Conservation (phyloP, 352 stramenopile species). For the Nothophytophthora sp. region DNA sequence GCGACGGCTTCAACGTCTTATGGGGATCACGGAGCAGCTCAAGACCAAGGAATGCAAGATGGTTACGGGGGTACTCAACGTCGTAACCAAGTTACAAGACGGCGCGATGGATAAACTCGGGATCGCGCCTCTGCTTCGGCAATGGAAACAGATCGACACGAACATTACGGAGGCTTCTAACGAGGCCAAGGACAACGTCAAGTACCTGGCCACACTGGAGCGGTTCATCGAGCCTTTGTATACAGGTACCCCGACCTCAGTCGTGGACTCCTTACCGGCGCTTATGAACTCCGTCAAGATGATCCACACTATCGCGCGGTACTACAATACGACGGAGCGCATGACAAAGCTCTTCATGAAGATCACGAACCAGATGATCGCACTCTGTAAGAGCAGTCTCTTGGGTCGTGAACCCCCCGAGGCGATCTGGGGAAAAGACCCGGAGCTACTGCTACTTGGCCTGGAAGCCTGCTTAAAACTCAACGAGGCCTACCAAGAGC, state of each 20-base stretch:
- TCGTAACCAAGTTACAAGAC: constrained; percentile 82
- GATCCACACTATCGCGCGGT: constrained; percentile 89
- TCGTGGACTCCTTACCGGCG: constrained; percentile 80
- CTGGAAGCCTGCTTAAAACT: constrained; percentile 85
- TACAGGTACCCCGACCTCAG: constrained; percentile 44
- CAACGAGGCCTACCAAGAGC: constrained; percentile 91
- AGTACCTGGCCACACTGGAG: constrained; percentile 83
- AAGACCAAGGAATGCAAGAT: constrained; percentile 90
- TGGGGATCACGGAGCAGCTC: constrained; percentile 89
- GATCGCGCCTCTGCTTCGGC: constrained; percentile 56
- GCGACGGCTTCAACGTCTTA: constrained; percentile 75
- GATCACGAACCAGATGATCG: constrained; percentile 92
- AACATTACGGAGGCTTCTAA: constrained; percentile 87
- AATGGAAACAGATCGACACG: constrained; percentile 90
- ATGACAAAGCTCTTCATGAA: constrained; percentile 93
- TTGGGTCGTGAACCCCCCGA: constrained; percentile 55
- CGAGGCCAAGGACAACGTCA: constrained; percentile 88
- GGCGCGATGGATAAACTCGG: constrained; percentile 63
- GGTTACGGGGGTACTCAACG: constrained; percentile 81
- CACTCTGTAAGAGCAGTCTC: constrained; percentile 73
- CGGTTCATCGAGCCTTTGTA: constrained; percentile 89
- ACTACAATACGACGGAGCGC: constrained; percentile 90
- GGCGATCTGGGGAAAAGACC: constrained; percentile 78
- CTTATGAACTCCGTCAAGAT: constrained; percentile 92
- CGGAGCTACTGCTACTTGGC: constrained; percentile 56